These are phyloP conservation scores for Saccharomycopsis hybrid DNA, from an alignment of 1,139 yeast genomes.

Conservation along the genomic window DNA sequence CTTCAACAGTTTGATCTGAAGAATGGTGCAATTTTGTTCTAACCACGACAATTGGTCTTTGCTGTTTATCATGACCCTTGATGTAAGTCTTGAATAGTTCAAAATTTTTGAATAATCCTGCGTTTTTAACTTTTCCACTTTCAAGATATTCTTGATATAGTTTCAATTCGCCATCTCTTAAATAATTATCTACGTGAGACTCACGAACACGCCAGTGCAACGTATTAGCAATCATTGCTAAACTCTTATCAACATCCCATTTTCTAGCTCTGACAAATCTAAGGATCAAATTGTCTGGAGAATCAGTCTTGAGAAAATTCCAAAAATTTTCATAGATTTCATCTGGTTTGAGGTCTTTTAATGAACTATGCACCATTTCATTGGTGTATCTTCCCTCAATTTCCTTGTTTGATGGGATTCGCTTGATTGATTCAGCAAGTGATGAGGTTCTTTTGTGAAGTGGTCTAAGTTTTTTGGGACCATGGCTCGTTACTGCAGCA, in stretches of 20 bases:
- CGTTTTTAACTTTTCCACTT: conserved; percentile 28
- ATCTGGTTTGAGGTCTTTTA: conserved; percentile 38
- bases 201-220: conserved; percentile 62
- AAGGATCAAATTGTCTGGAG: conserved; percentile 62
- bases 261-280: conserved; percentile 71
- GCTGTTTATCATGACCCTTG: conserved; percentile 56
- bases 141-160: conserved; percentile 28
- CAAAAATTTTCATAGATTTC: conserved; percentile 44
- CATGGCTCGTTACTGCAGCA: not conserved
- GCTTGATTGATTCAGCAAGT: conserved; percentile 16
- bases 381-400: conserved; percentile 27
- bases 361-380: conserved; percentile 30
- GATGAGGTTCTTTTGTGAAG: conserved; percentile 14
- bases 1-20: conserved; percentile 60
- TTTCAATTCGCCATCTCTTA: conserved; percentile 57
- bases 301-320: conserved; percentile 54
- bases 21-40: conserved; percentile 71
- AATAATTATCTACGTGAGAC: conserved; percentile 48
- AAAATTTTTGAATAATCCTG: conserved; percentile 45
- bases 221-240: conserved; percentile 61
- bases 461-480: not conserved
- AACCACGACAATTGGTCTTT: conserved; percentile 65
- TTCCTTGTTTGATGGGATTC: conserved; percentile 26
- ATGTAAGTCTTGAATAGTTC: conserved; percentile 56
- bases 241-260: conserved; percentile 56